Evolutionary conservation across 345 rosid species (phyloP).

Genomic region (Cochlearia excelsa): DNA sequence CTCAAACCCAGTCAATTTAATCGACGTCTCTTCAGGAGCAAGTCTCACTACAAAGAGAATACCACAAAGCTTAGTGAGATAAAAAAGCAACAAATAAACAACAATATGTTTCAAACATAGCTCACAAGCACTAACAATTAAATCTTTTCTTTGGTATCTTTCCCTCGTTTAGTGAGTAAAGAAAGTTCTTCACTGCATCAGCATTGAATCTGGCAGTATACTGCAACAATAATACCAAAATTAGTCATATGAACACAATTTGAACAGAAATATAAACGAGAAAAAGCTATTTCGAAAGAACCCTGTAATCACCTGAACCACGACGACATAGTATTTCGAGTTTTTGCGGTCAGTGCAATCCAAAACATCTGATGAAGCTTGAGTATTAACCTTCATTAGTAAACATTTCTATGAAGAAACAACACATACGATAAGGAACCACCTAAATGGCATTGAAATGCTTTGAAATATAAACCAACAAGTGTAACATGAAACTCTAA

Average conservation of each 20-base stretch:
- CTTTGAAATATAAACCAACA: too few species aligned
- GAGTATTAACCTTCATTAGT: too few species aligned
- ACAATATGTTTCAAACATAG: not conserved
- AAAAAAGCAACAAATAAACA: too few species aligned
- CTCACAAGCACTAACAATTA: conserved; percentile 56
- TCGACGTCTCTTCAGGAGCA: conserved; percentile 83
- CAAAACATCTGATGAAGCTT: not conserved
- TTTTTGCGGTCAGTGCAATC: not conserved
- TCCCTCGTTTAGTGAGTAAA: conserved; percentile 64
- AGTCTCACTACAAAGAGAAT: conserved; percentile 68
- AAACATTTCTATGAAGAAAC: too few species aligned
- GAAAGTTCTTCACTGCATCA: conserved; percentile 63
- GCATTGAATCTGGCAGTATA: conserved; percentile 83
- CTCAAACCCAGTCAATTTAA: conserved; percentile 64
- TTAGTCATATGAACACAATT: too few species aligned
- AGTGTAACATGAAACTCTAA: too few species aligned
- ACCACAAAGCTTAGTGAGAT: not conserved
- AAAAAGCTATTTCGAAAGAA: too few species aligned
- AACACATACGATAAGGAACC: too few species aligned
- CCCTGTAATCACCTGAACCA: too few species aligned
- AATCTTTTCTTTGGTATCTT: conserved; percentile 79
- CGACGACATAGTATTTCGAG: not conserved
- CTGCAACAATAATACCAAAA: conserved; percentile 32
- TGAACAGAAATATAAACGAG: too few species aligned
- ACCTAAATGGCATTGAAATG: too few species aligned